Conservation (phyloP, 2,329 filamentous ascomycete genomes). For the Claviceps digitariae region DNA sequence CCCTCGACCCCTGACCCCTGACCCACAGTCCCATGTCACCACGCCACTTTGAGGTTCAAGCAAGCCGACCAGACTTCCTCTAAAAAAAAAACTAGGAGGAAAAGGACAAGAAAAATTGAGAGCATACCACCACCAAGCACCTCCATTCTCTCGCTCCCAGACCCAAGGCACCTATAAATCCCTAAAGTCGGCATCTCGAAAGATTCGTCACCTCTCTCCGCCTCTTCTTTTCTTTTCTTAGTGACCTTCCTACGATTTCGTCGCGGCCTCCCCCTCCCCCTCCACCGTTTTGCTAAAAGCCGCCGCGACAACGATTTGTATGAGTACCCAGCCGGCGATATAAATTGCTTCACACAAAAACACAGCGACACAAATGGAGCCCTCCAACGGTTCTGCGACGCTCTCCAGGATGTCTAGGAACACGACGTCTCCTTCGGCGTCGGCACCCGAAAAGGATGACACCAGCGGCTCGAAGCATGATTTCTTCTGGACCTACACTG, state of each 20-base stretch:
- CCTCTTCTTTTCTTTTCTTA: neutral
- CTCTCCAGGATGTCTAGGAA: constrained; percentile 19
- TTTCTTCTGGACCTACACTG: constrained; percentile 99
- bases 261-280: neutral
- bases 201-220: too few species aligned
- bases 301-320: neutral
- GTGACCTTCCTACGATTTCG: neutral
- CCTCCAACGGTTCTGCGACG: constrained; percentile 20
- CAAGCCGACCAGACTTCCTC: too few species aligned
- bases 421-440: constrained; percentile 6
- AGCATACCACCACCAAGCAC: too few species aligned
- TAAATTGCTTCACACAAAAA: neutral
- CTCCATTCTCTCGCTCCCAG: too few species aligned
- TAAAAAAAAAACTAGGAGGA: too few species aligned
- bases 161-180: too few species aligned
- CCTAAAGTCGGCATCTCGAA: too few species aligned
- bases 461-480: constrained; percentile 21
- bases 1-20: too few species aligned
- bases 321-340: neutral
- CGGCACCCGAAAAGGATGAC: constrained; percentile 9
- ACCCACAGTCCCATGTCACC: too few species aligned
- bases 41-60: too few species aligned
- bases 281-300: neutral
- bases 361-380: constrained; percentile 8
- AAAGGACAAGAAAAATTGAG: too few species aligned